These are phyloP conservation scores for Termitomyces sp. DNA, from an alignment of 768 basidiomycete genomes.

Conservation along the genomic window DNA sequence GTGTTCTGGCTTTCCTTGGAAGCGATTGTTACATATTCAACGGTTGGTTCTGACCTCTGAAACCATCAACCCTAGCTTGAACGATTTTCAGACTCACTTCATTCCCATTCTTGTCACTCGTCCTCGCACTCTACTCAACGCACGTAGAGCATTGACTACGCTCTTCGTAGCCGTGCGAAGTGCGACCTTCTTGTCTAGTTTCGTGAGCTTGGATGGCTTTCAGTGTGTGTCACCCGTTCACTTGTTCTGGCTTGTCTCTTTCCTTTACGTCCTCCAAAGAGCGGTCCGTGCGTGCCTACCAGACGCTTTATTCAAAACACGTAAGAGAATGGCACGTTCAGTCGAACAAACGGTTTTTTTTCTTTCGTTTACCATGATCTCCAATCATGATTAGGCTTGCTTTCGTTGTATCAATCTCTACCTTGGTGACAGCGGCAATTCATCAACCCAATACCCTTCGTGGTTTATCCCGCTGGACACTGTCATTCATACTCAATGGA, in stretches of 20 bases:
- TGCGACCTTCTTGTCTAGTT: conserved; percentile 66
- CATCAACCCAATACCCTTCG: conserved; percentile 63
- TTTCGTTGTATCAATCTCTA: conserved; percentile 60
- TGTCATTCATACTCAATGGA: conserved; percentile 61
- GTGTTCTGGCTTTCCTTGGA: conserved; percentile 53
- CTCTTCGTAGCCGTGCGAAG: conserved; percentile 54
- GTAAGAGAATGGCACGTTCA: conserved; percentile 30
- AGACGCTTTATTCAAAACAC: conserved; percentile 41
- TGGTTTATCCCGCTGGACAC: conserved; percentile 68
- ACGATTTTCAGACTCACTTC: conserved; percentile 53
- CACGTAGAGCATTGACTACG: conserved; percentile 32
- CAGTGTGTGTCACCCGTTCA: conserved; percentile 66
- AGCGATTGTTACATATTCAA: conserved; percentile 62
- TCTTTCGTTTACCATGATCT: neutral
- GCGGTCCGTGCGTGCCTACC: conserved; percentile 64
- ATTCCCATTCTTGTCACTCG: conserved; percentile 58
- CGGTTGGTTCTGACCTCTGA: conserved; percentile 38
- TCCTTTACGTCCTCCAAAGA: conserved; percentile 69
- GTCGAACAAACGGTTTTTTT: conserved; percentile 47
- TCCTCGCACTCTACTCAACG: conserved; percentile 46
- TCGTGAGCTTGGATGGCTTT: conserved; percentile 67
- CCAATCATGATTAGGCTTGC: conserved; percentile 32
- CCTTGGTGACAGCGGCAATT: conserved; percentile 55
- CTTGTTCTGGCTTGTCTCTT: conserved; percentile 57
- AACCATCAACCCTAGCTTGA: neutral